Evolutionary conservation across 108 stramenopile genomes (phyloP), one percentile per base, ranked within the genome.

Genomic region (Aurantiochytrium sp.): DNA sequence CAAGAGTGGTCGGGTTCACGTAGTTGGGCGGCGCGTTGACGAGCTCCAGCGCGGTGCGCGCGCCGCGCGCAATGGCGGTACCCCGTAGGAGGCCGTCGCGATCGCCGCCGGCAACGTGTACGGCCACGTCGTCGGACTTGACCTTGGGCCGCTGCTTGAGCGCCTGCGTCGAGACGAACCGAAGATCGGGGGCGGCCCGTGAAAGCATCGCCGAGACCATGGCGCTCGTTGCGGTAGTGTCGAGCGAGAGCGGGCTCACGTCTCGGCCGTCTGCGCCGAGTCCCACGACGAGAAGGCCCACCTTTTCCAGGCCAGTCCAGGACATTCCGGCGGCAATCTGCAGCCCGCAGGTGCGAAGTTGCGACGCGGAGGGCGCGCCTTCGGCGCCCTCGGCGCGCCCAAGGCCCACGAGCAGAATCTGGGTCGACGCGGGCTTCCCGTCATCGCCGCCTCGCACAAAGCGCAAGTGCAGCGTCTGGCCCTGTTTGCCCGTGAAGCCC

Each of bases 1-100:
- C 97, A 37, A 99, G 91, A 55, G 93, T 89, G 22, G 88, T 54
- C 6, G 97, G 97, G 68, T 96, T 97, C 31, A 97, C 88, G 17
- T 96, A 94, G 91, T 98, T 99, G 89, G 97, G 96, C n/a, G 98
- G 98, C 36, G 96, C 94, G 85, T 97, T 97, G 55, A 99, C 98
- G 68, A 99, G 95, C 89, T 99, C 98, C 86, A 94, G 94, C 68
- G 96, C 94, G 55, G 91, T 36, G 53, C 37, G 68, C 31, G 88
- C 90, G 50, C 92, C 91, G 17, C 86, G 53, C 8, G 91, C 55
- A 37, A 92, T 37, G 52, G 88, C 54, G 69, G 34, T 85, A 24
- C 69, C 89, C 52, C 36, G 59, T 17, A 65, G 27, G 24, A 65
- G 59, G 34, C 59, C 59, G 10, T 65, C 19, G 15, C 32, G 34